Base-by-base conservation (phyloP, 805 yeast species). In the Lipomyces yamadae region DNA sequence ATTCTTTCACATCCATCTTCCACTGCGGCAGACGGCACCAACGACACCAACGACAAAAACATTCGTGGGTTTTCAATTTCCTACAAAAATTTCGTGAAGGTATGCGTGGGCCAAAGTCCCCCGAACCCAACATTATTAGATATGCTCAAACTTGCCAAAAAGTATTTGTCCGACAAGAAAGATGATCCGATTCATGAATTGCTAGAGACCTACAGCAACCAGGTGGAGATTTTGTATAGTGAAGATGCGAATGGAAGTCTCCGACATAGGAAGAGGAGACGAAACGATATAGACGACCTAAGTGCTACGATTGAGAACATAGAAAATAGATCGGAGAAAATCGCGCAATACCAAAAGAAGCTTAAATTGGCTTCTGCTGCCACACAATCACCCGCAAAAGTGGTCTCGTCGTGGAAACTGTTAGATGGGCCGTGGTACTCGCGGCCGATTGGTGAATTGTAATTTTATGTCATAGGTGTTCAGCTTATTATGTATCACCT, bases 391-490 rank as follows among this genome's bases (percentile, higher is more conserved):
- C 30, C n/a, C 11, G 56, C 42, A 7, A 30, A 18, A 15, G 24
- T 11, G 13, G 55, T 39, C 15, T 6, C 6, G 10, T 50, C 34
- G 30, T 58, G 35, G 56, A 56, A 60, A 30, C 32, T 39, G 18
- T 56, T 15, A 37, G 24, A 29, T 11, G 63, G 67, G n/a, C 15
- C n/a, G 11, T 64, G 67, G 67, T 37, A 39, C 15, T 56, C 64
- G 33, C 34, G 58, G 18, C 67, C 67, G 8, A 30, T 64, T 6
- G 67, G 67, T 7, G 67, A 60, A 4, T 48, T 63, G 35, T 63
- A 52, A 37, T 10, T n/a, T 6, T 15, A 4, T 24, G 13, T 37
- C 39, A 37, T n/a, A 8, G 24, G 6, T 42, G 18, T 24, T 24
- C 24, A 24, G n/a, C n/a, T 42, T n/a, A n/a, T n/a, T 42, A 15